These are phyloP conservation scores for Aspergillus taichungensis DNA, from an alignment of 495 filamentous ascomycete species.

Conservation along the genomic window DNA sequence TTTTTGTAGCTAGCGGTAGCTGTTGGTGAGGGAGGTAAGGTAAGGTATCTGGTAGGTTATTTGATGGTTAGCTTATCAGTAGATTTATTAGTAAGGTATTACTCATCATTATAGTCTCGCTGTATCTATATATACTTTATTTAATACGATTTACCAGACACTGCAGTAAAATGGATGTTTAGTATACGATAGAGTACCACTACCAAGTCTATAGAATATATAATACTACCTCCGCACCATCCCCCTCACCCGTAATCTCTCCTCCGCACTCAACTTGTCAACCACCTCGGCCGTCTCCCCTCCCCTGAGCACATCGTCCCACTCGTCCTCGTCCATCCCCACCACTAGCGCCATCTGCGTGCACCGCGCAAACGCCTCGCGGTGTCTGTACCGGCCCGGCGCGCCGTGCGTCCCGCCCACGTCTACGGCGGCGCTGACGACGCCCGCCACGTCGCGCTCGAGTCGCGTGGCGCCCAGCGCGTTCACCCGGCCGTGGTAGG, in stretches of 20 bases:
- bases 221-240: constrained; percentile 38
- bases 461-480: constrained; percentile 77
- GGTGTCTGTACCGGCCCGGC: constrained; percentile 54
- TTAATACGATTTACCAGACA: no score
- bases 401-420: constrained; percentile 41
- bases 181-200: no score
- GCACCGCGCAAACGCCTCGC: constrained; percentile 72
- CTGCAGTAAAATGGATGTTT: no score
- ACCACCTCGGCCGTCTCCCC: constrained; percentile 35
- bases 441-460: constrained; percentile 77
- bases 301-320: constrained; percentile 60
- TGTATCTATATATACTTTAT: no score
- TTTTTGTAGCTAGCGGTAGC: no score
- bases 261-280: constrained; percentile 49
- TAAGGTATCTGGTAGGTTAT: no score
- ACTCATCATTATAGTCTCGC: no score
- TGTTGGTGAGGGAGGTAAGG: no score
- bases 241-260: constrained; percentile 50
- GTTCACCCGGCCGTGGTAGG: constrained; percentile 71
- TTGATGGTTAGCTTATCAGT: no score
- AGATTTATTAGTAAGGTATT: no score
- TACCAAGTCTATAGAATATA: no score
- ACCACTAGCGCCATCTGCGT: constrained; percentile 82
- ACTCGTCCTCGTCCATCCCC: constrained; percentile 97
- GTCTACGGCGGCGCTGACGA: constrained; percentile 66